phyloP scores from a whole-genome alignment of 192 early-diverging fungal species.

The Chytriomyces hyalinus region DNA sequence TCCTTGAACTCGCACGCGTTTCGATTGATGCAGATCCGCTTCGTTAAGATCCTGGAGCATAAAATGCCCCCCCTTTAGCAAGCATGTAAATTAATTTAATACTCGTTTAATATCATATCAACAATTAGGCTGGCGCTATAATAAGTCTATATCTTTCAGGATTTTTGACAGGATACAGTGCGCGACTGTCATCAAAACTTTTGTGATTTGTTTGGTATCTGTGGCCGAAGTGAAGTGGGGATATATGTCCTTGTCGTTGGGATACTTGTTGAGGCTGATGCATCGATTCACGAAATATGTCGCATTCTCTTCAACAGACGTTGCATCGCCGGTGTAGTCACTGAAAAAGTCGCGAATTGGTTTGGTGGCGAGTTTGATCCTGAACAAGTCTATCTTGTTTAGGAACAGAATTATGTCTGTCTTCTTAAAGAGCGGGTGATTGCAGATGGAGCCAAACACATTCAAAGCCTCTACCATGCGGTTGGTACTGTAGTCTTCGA shows the following conservation, averaged over 20 bases:
- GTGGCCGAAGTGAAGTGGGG: slow-evolving; percentile 67
- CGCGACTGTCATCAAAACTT: slow-evolving; percentile 44
- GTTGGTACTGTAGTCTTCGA: slow-evolving; percentile 61
- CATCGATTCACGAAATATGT: slow-evolving; percentile 51
- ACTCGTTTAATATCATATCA: too few relatives aligned
- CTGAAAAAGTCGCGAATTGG: slow-evolving; percentile 58
- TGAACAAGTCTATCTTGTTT: slow-evolving; percentile 70
- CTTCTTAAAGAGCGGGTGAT: slow-evolving; percentile 46
- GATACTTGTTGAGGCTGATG: slow-evolving; percentile 44
- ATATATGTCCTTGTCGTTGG: slow-evolving; percentile 57
- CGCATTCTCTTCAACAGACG: slow-evolving; percentile 49
- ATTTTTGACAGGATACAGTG: slow-evolving; percentile 17
- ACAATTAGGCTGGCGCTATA: too few relatives aligned
- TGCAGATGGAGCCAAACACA: slow-evolving; percentile 40
- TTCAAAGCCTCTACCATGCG: slow-evolving; percentile 54
- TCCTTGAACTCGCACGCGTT: too few relatives aligned
- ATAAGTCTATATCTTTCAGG: too few relatives aligned
- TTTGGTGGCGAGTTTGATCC: slow-evolving; percentile 51
- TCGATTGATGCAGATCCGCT: too few relatives aligned
- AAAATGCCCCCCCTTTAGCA: too few relatives aligned
- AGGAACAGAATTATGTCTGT: slow-evolving; percentile 68
- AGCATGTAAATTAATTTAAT: too few relatives aligned
- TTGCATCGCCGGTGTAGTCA: slow-evolving; percentile 57
- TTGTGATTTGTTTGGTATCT: slow-evolving; percentile 60
- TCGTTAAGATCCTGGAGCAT: too few relatives aligned